Conservation (phyloP, 352 stramenopile genomes). For the Pythium dissimile region DNA sequence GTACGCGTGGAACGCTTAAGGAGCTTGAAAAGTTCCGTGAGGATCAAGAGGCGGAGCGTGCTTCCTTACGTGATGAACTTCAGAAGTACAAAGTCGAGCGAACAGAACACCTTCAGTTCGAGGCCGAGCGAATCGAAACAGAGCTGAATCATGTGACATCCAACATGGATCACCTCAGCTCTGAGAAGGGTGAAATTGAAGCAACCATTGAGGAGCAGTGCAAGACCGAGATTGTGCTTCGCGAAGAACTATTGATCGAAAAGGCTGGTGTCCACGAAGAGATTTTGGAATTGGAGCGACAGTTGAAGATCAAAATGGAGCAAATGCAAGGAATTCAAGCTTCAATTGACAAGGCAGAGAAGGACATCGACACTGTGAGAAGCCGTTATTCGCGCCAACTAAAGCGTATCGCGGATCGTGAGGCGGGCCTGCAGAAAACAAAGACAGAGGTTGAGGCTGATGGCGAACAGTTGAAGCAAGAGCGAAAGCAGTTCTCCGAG, state of each 20-base stretch:
- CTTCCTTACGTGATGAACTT: slow-evolving; percentile 43
- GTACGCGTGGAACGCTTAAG: slow-evolving; percentile 62
- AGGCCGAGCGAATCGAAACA: slow-evolving; percentile 68
- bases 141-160: slow-evolving; percentile 75
- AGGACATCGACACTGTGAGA: slow-evolving; percentile 73
- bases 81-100: slow-evolving; percentile 64
- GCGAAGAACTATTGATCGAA: slow-evolving; percentile 50
- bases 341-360: slow-evolving; percentile 68
- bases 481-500: slow-evolving; percentile 52
- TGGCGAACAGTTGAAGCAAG: slow-evolving; percentile 48
- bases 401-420: slow-evolving; percentile 75
- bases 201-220: slow-evolving; percentile 74
- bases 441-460: slow-evolving; percentile 75
- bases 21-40: slow-evolving; percentile 77
- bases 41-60: slow-evolving; percentile 57
- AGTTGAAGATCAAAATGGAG: slow-evolving; percentile 57
- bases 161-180: slow-evolving; percentile 62
- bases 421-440: slow-evolving; percentile 67
- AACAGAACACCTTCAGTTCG: slow-evolving; percentile 76
- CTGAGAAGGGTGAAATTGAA: slow-evolving; percentile 77
- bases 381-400: slow-evolving; percentile 71
- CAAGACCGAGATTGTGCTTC: slow-evolving; percentile 52
- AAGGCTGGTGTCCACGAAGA: slow-evolving; percentile 63
- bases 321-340: slow-evolving; percentile 56
- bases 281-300: slow-evolving; percentile 64